phyloP scores from a whole-genome alignment of 1,139 yeast genomes.

The Suhomyces bolitotheri region DNA sequence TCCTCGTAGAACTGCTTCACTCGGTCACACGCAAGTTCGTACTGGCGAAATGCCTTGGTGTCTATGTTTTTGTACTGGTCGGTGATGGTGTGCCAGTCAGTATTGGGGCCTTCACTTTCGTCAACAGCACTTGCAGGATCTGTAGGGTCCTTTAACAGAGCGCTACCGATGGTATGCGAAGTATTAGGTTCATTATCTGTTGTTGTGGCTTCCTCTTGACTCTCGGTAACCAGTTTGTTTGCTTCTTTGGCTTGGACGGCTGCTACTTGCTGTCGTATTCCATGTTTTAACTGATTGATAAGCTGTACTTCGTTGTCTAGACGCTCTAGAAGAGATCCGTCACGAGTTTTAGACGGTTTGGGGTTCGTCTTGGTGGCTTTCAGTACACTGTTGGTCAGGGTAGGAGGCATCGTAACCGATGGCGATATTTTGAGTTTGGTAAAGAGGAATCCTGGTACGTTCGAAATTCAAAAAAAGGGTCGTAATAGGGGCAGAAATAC shows the following conservation, averaged over 20 bases:
- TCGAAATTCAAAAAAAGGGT: too few species aligned
- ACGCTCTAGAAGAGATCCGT: constrained; percentile 30
- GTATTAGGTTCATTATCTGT: neutral
- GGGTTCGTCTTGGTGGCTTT: constrained; percentile 1
- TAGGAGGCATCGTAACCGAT: constrained; percentile 3
- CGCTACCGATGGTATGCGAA: too few species aligned
- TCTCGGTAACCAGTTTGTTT: neutral
- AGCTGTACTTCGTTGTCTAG: constrained; percentile 38
- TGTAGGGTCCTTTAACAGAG: neutral
- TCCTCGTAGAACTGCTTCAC: constrained; percentile 67
- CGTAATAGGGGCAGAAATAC: too few species aligned
- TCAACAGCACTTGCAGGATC: neutral
- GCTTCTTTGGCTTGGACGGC: constrained; percentile 5
- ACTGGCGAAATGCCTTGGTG: constrained; percentile 56
- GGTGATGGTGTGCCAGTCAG: constrained; percentile 25
- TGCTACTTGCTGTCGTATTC: constrained; percentile 10
- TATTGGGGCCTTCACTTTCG: too few species aligned
- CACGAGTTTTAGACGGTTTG: constrained; percentile 4
- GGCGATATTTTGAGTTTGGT: too few species aligned
- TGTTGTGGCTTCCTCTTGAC: neutral
- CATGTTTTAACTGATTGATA: constrained; percentile 31
- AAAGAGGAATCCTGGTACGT: too few species aligned
- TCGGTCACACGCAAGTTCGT: constrained; percentile 68
- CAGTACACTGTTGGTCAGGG: neutral
- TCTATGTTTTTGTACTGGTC: constrained; percentile 40